Evolutionary conservation across 768 basidiomycete genomes (phyloP).

Genomic region (Mycena maculata): DNA sequence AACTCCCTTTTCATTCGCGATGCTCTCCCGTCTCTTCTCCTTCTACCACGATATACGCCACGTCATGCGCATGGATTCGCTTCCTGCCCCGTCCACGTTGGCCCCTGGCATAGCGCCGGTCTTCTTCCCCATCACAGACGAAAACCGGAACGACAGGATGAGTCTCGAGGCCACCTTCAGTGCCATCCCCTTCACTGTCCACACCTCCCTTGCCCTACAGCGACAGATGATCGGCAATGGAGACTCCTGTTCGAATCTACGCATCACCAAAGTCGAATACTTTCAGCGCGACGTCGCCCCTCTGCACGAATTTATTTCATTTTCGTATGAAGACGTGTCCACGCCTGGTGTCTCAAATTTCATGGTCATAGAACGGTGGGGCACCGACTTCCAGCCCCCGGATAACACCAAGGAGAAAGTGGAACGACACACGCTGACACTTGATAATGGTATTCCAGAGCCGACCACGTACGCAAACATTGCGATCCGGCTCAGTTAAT

Average conservation of each 20-base stretch:
- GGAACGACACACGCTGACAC: neutral
- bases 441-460: no score
- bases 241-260: neutral
- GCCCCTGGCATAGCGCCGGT: neutral
- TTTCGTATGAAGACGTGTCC: neutral
- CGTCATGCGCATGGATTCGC: neutral
- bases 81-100: neutral
- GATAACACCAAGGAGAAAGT: neutral
- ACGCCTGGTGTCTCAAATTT: neutral
- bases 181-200: neutral
- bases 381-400: neutral
- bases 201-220: neutral
- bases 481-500: neutral
- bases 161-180: neutral
- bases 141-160: neutral
- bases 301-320: neutral
- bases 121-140: neutral
- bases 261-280: constrained; percentile 5
- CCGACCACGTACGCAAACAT: neutral
- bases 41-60: neutral
- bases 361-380: neutral
- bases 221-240: neutral
- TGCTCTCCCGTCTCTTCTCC: neutral
- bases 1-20: no score
- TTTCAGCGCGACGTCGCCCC: constrained; percentile 8